These are phyloP conservation scores for Kalmusia sp. DNA, from an alignment of 2,329 filamentous ascomycete species.

Conservation along the genomic window DNA sequence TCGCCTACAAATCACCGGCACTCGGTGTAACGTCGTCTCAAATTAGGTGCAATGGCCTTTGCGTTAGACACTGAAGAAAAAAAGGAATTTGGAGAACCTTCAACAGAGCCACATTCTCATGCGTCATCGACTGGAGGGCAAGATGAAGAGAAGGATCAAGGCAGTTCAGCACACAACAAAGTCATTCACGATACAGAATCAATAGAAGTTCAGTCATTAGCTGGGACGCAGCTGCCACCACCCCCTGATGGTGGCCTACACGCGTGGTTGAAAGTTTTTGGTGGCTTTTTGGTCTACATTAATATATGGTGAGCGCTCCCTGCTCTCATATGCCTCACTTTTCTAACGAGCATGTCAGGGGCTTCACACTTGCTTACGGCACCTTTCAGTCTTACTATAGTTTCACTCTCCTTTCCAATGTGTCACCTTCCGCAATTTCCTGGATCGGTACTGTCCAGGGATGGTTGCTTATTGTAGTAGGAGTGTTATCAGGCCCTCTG, in stretches of 20 bases:
- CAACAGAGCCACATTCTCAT: background rate
- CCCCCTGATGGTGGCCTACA: constrained; percentile 47
- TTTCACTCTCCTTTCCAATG: constrained; percentile 43
- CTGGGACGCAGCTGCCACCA: constrained; percentile 35
- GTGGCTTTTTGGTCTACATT: constrained; percentile 48
- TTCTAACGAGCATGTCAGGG: constrained; percentile 34
- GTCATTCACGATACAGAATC: constrained; percentile 14
- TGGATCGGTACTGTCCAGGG: constrained; percentile 56
- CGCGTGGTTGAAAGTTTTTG: constrained; percentile 48
- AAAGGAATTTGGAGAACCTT: background rate
- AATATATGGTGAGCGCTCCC: constrained; percentile 41
- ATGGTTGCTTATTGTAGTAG: constrained; percentile 61
- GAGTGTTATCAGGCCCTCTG: constrained; percentile 54
- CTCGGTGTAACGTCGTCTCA: too few species aligned
- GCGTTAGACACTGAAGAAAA: background rate
- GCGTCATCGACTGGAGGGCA: background rate
- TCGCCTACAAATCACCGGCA: too few species aligned
- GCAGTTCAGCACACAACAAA: background rate
- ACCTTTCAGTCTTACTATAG: constrained; percentile 57
- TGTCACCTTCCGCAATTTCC: constrained; percentile 48
- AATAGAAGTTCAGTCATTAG: constrained; percentile 20
- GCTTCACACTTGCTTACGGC: constrained; percentile 51
- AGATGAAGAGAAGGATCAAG: background rate
- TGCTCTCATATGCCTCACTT: too few species aligned
- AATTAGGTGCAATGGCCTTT: background rate